A percentile compares a stretch with the other conserved stretches of the same genome.
These are phyloP conservation scores for Cavenderia fasciculata DNA, from an alignment of 78 protist species.

Conservation along the genomic window DNA sequence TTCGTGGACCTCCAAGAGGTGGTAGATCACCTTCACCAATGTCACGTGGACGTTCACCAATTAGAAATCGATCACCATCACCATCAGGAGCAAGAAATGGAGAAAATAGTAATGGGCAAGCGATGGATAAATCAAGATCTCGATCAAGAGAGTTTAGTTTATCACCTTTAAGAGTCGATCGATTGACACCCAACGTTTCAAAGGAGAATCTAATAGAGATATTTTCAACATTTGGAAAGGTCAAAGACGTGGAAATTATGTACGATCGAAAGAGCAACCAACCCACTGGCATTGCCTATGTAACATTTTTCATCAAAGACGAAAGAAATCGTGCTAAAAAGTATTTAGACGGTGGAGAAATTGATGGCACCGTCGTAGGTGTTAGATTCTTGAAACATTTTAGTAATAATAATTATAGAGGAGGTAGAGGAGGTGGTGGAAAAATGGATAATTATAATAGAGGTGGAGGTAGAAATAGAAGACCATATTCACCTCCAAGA, in stretches of 20 bases:
- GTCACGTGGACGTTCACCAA: neutral
- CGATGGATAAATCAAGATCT: neutral
- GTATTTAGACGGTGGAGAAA: constrained; percentile 50
- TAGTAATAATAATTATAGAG: neutral
- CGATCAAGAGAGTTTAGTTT: constrained; percentile 16
- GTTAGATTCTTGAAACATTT: constrained; percentile 12
- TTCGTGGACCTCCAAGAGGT: neutral
- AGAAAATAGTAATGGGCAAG: neutral
- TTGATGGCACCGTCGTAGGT: constrained; percentile 18
- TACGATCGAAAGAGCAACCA: constrained; percentile 3
- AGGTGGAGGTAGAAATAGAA: neutral
- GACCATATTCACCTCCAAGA: constrained; percentile 25
- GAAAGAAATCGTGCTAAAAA: constrained; percentile 51
- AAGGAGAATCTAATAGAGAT: constrained; percentile 37
- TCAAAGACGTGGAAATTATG: neutral
- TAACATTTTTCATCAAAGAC: constrained; percentile 15
- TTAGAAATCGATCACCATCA: neutral
- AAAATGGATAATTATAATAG: too few relatives aligned
- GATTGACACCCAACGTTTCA: constrained; percentile 44
- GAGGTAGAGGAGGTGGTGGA: neutral
- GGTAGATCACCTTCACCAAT: neutral
- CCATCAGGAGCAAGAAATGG: neutral
- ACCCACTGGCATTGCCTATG: constrained; percentile 58
- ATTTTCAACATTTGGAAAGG: constrained; percentile 21
- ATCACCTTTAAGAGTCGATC: constrained; percentile 59